Base-by-base conservation (phyloP, 2,329 filamentous ascomycete species). In the Aspergillus melleus region DNA sequence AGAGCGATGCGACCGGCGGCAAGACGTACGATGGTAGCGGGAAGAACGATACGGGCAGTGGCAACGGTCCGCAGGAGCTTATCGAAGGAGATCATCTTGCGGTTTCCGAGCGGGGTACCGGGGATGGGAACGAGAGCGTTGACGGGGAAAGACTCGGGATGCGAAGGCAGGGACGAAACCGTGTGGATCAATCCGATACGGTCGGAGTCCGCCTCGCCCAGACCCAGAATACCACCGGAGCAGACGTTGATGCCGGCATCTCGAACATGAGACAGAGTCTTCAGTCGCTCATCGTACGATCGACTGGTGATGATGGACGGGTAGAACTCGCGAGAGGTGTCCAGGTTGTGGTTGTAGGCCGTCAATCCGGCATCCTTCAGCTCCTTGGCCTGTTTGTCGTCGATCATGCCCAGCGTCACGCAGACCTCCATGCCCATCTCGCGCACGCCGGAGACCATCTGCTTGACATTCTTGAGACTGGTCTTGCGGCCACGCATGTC, bases 381-480 rank as follows among this genome's bases (percentile, higher is more conserved):
- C 78, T 95, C 90, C 70, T 85, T 85, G 29, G 92, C 92, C 80
- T 96, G 92, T 65, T 83, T 81, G 6, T 82, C 84, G 75, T 96
- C 91, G 68, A 96, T 92, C 92, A 96, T 96, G 67, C 92, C 92
- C 20, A 96, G 83, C 1, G 92, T 96, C n/a, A 96, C 92, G 74
- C 92, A 96, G 8, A 88, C 88, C 76, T 96, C 92, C 90, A 96
- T 94, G 52, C 88, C 90, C 83, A 96, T 83, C 0, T 78, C 88
- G 26, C 89, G 84, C 20, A 96, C 91, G 1, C 92, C 92, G 58
- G 86, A 83, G 4, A 96, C 87, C 92, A 96, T 96, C 55, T 85
- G 86, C 71, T 90, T 90, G 75, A 96, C 89, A 75, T 95, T 95
- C 76, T 88, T 88, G 55, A 96, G 79, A 64, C 87, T 88, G 49